Base-by-base conservation (phyloP, 345 rosid genomes). In the Noccaea caerulescens region DNA sequence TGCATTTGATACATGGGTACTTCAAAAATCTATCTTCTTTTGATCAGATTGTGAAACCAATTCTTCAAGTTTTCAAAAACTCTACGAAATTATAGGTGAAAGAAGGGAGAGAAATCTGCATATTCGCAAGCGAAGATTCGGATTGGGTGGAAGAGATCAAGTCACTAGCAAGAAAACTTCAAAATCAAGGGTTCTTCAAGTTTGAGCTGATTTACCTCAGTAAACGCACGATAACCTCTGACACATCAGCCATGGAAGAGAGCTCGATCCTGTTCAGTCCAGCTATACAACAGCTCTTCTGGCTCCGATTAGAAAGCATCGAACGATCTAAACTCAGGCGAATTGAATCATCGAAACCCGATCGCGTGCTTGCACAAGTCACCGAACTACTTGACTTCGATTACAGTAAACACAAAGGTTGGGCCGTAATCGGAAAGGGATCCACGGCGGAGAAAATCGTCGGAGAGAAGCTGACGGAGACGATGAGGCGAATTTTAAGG, bases 281-380 rank as follows among this genome's bases (percentile, higher is more conserved):
- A 8, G 76, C 83, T 25, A 73, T 83, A 44, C 33, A 86, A 41
- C 76, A 72, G 30, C 84, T 78, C 77, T 87, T 92, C 60, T 92
- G 96, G 96, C 72, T 80, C 25, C 84, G 96, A 18, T 46, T 92
- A 55, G 86, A 84, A 60, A 79, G 96, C 47, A 83, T 92, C 76
- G 80, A 83, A 66, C 79, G 81, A 71, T 89, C 92, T 0, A 83
- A 69, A 58, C 72, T 80, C 23, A 73, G 63, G 38, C 69, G 75
- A 43, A 79, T 69, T 33, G 63, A 80, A 57, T 39, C 52, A 10
- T 64, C 68, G 14, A 32, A 76, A 38, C 49, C 71, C 1, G 87
- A 85, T 77, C 86, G 79, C 33, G 74, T 85, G 10, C 77, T 84
- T 14, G 46, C 52, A 69, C 83, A 83, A 64, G 80, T 82, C 2